A percentile compares a stretch with the other conserved stretches of the same genome.
Conservation (phyloP, 2,329 filamentous ascomycete genomes). For the Diaporthe australafricana region DNA sequence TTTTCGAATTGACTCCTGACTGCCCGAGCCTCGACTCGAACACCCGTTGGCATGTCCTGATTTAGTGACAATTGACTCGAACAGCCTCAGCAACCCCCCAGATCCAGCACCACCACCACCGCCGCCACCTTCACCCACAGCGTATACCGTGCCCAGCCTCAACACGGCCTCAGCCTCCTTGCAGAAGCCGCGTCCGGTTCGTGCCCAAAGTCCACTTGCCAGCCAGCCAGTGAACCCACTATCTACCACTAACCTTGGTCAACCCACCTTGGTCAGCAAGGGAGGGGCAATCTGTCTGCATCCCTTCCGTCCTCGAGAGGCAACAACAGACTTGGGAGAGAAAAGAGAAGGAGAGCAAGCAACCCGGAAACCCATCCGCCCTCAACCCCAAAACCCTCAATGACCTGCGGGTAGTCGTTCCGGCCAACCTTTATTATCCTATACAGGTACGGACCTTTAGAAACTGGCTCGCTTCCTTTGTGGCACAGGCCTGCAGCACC, state of each 20-base stretch:
- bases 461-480: constrained; percentile 32
- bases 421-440: constrained; percentile 4
- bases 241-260: constrained; percentile 20
- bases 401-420: constrained; percentile 16
- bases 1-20: constrained; percentile 27
- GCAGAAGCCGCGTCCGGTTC: constrained; percentile 13
- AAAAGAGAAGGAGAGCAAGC: not conserved
- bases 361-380: not conserved
- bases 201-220: constrained; percentile 18
- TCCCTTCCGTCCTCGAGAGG: constrained; percentile 17
- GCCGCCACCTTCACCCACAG: too few relatives aligned
- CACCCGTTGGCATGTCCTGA: constrained; percentile 15
- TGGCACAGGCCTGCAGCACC: constrained; percentile 35
- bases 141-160: constrained; percentile 5
- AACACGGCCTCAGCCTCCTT: constrained; percentile 28
- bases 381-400: not conserved
- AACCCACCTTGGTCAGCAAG: constrained; percentile 29
- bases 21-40: constrained; percentile 27
- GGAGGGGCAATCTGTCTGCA: constrained; percentile 34
- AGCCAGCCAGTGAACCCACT: constrained; percentile 18
- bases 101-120: constrained; percentile 5
- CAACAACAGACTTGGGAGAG: constrained; percentile 3
- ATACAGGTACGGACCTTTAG: constrained; percentile 25
- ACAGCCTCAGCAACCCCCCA: constrained; percentile 26
- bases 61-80: constrained; percentile 31